Evolutionary conservation across 1,284 basidiomycete genomes (phyloP), one percentile per base, ranked within the genome.

Genomic region (Puccinia sorghi): DNA sequence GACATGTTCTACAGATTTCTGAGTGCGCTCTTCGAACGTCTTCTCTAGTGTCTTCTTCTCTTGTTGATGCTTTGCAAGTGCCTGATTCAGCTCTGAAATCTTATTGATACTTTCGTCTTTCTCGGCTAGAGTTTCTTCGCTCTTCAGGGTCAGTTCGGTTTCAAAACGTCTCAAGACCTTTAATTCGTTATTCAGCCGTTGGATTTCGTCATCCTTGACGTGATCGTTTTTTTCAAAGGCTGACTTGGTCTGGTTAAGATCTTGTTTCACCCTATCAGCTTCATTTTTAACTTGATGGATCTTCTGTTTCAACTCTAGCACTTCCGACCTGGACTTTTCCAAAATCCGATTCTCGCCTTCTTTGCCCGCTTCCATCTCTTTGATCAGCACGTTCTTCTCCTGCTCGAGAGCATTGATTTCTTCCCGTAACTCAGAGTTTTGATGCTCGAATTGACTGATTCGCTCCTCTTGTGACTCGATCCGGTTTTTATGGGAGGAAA

Each of bases 221-320:
- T 64, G 57, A 72, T 79, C 76, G 52, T 79, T 79, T 43, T 78
- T 66, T 48, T 71, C 75, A 39, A 78, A 78, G 54, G 69, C 75
- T 7, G 56, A 37, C 48, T 78, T 78, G 41, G 75, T 78, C 69
- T 78, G 75, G 57, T 39, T 78, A 13, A 78, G 37, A 43, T 78
- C 75, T 22, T 69, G 75, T 56, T 71, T 78, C n/a, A 37, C 52
- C 20, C 52, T 37, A 25, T 78, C 75, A 32, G 54, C 64, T 13
- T 78, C 75, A n/a, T 78, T 54, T 41, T 78, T 78, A 17, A 70
- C 70, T 15, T 37, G 41, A 59, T 78, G 52, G 27, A 78, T 59
- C 66, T 78, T 78, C 22, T 78, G 75, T 46, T 78, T 78, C 75
- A 78, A 71, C 56, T 78, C 75, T 39, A 78, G 59, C 17, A 78